Percentiles rank a stretch among this genome's conserved stretches.
Conservation (phyloP, 73 alveolate genomes). For the Symbiodinium pilosum region DNA sequence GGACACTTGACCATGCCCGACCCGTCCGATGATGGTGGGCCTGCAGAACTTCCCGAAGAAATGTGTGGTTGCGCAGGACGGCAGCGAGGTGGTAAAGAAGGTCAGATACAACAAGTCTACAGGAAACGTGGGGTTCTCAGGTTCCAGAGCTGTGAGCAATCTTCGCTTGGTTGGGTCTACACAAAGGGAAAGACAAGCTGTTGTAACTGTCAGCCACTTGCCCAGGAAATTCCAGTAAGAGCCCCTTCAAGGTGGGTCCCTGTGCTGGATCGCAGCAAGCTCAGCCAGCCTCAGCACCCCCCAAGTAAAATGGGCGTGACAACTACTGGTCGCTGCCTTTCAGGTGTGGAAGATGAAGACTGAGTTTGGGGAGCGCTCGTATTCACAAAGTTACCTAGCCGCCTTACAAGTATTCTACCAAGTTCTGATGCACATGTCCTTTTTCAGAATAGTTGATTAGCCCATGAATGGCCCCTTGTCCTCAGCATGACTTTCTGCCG, state of each 20-base stretch:
- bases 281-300: background rate
- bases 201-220: background rate
- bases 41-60: too few species aligned
- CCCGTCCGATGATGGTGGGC: background rate
- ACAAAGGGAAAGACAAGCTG: background rate
- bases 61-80: background rate
- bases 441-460: too few species aligned
- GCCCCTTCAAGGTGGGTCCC: conserved; percentile 42
- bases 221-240: conserved; percentile 28
- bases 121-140: conserved; percentile 12
- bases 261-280: conserved; percentile 37
- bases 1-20: background rate
- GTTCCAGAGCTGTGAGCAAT: background rate
- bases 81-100: conserved; percentile 35
- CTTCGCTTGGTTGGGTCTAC: background rate
- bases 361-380: background rate
- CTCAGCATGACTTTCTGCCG: too few species aligned
- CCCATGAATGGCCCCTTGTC: too few species aligned
- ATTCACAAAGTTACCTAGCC: too few species aligned
- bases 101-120: conserved; percentile 54
- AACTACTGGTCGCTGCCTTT: too few species aligned
- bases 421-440: too few species aligned
- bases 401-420: too few species aligned
- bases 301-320: too few species aligned
- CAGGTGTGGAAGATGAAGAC: conserved; percentile 15